Percentiles rank a stretch among this genome's conserved stretches.
Evolutionary conservation across 2,329 filamentous ascomycete species (phyloP).

Genomic region (Ophiostoma pallidulum): DNA sequence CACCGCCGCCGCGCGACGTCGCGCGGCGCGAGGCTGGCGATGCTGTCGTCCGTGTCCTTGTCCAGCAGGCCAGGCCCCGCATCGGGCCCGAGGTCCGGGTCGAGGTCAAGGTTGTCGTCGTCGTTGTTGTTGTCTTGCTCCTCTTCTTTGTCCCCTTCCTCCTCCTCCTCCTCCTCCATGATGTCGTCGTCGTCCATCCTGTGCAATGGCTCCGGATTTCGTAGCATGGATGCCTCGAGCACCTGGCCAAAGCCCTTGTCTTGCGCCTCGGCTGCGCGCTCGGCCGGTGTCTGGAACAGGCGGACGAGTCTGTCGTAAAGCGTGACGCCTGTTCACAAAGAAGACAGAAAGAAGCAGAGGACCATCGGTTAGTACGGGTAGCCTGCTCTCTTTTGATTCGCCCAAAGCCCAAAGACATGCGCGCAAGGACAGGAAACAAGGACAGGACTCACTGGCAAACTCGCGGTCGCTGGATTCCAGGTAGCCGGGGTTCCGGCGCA

Average conservation of each 20-base stretch:
- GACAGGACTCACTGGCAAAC: slow-evolving; percentile 35
- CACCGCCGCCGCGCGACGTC: slow-evolving; percentile 61
- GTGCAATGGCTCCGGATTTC: slow-evolving; percentile 10
- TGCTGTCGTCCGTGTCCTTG: too few species aligned
- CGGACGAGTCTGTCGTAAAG: slow-evolving; percentile 75
- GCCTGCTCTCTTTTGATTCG: too few species aligned
- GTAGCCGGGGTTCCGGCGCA: slow-evolving; percentile 64
- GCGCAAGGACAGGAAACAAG: too few species aligned
- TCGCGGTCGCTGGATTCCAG: slow-evolving; percentile 49
- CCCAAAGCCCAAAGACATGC: too few species aligned
- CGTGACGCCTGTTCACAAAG: slow-evolving; percentile 54
- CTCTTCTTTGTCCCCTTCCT: background rate
- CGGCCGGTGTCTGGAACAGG: slow-evolving; percentile 61
- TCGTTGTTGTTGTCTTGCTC: background rate
- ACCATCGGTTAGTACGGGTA: too few species aligned
- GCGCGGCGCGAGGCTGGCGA: slow-evolving; percentile 25
- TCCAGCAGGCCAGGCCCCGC: background rate
- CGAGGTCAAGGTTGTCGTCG: slow-evolving; percentile 40
- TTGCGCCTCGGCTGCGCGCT: slow-evolving; percentile 64
- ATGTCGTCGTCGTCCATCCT: slow-evolving; percentile 3
- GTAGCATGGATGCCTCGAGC: slow-evolving; percentile 66
- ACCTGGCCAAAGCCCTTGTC: slow-evolving; percentile 69
- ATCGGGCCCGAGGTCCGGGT: slow-evolving; percentile 30
- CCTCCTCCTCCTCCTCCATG: slow-evolving; percentile 11
- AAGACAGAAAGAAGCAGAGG: too few species aligned